Conservation (phyloP, 768 basidiomycete genomes). For the Suillus lakei region DNA sequence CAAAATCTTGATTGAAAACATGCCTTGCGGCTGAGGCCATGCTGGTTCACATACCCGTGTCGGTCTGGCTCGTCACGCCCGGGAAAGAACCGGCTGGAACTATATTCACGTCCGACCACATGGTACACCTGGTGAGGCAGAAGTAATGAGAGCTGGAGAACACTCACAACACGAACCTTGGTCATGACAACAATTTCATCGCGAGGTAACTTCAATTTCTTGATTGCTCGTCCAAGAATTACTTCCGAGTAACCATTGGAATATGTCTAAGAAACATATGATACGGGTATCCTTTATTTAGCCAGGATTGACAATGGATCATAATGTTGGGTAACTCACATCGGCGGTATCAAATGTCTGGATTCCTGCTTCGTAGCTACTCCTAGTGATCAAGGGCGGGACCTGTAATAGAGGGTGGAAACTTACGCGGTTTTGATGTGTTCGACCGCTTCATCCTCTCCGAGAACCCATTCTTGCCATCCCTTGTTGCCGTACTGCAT, state of each 20-base stretch:
- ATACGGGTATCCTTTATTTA: not conserved
- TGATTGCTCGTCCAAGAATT: constrained; percentile 75
- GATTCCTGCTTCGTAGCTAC: constrained; percentile 41
- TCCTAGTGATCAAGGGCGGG: not conserved
- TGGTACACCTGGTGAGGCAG: constrained; percentile 44
- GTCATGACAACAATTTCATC: constrained; percentile 81
- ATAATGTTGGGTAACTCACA: constrained; percentile 21
- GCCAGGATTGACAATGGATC: not conserved
- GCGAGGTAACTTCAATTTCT: constrained; percentile 65
- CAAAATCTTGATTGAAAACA: constrained; percentile 7
- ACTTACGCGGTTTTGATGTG: constrained; percentile 54
- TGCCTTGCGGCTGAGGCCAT: constrained; percentile 51
- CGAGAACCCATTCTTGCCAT: constrained; percentile 59
- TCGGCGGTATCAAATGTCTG: constrained; percentile 41
- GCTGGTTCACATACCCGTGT: constrained; percentile 52
- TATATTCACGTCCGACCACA: constrained; percentile 32
- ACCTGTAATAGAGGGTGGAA: not conserved
- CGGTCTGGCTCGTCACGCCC: constrained; percentile 35
- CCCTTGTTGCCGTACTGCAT: constrained; percentile 50
- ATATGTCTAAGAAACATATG: constrained; percentile 48
- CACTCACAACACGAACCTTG: constrained; percentile 47
- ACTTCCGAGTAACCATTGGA: constrained; percentile 69
- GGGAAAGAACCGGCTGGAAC: constrained; percentile 8
- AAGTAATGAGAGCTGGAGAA: not conserved
- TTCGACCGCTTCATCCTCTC: constrained; percentile 48